A percentile compares a stretch with the other conserved stretches of the same genome.
These are phyloP conservation scores for Choiromyces venosus DNA, from an alignment of 495 filamentous ascomycete species.

Conservation along the genomic window DNA sequence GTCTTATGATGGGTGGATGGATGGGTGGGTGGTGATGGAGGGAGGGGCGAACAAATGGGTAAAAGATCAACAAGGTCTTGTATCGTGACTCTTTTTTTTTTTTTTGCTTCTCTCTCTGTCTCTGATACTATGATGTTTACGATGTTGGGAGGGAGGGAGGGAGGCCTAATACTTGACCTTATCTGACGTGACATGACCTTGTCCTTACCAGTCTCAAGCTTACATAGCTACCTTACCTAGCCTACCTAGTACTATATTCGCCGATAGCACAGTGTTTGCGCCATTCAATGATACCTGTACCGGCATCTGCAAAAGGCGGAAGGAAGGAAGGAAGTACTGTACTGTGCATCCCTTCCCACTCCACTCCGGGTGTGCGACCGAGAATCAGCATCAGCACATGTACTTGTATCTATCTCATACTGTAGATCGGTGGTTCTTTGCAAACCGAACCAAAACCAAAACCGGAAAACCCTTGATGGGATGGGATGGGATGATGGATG, in stretches of 20 bases:
- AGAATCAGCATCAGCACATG: neutral
- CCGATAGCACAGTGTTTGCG: neutral
- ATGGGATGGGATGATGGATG: neutral
- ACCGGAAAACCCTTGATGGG: neutral
- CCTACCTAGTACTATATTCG: neutral
- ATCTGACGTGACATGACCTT: neutral
- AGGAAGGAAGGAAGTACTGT: neutral
- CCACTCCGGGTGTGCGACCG: slow-evolving; percentile 1
- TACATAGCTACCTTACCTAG: neutral
- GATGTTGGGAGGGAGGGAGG: too few species aligned
- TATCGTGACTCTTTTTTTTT: too few species aligned
- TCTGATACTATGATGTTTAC: neutral
- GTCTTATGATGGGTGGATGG: neutral
- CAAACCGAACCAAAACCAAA: neutral
- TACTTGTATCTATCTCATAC: neutral
- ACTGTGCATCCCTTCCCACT: neutral
- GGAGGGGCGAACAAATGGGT: neutral
- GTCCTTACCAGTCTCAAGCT: too few species aligned
- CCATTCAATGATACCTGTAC: neutral
- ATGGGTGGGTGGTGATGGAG: too few species aligned
- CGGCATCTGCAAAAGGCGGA: neutral
- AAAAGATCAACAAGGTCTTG: neutral
- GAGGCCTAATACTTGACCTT: neutral
- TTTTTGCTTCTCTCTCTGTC: neutral
- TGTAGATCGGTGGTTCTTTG: neutral